Evolutionary conservation across 805 yeast species (phyloP).

Genomic region (Pichia californica): DNA sequence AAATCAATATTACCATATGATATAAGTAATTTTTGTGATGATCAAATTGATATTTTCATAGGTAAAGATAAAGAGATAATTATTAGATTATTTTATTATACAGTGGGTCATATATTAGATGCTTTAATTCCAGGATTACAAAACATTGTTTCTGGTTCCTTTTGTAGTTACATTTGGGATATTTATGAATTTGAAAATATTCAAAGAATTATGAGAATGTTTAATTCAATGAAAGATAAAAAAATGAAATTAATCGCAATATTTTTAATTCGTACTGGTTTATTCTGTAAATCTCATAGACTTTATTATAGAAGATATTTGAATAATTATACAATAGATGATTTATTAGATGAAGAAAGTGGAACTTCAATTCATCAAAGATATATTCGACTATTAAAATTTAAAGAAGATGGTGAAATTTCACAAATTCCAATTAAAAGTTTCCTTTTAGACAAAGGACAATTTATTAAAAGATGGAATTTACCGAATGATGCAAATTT

Average conservation of each 20-base stretch:
- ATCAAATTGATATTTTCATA: background rate
- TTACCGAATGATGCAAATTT: background rate
- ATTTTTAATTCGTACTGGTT: constrained; percentile 4
- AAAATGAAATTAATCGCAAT: constrained; percentile 4
- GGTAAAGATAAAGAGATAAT: constrained; percentile 4
- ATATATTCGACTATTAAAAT: background rate
- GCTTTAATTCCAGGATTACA: constrained; percentile 7
- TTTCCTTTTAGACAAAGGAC: constrained; percentile 3
- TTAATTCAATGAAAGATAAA: background rate
- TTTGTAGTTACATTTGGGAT: constrained; percentile 6
- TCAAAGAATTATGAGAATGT: background rate
- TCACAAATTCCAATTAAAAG: constrained; percentile 1
- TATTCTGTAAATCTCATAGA: constrained; percentile 4
- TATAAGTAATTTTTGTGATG: constrained; percentile 4
- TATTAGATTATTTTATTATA: constrained; percentile 1
- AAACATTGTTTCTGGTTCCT: constrained; percentile 6
- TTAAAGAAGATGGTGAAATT: background rate
- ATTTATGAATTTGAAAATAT: background rate
- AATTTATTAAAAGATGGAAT: constrained; percentile 6
- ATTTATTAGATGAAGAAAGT: constrained; percentile 3
- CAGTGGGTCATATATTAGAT: constrained; percentile 2
- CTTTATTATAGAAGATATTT: background rate
- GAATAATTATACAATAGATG: background rate
- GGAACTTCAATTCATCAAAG: constrained; percentile 1
- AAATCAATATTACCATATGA: constrained; percentile 6